Evolutionary conservation across 2,329 filamentous ascomycete species (phyloP), one percentile per base, ranked within the genome.

Genomic region (Penicillium freii): DNA sequence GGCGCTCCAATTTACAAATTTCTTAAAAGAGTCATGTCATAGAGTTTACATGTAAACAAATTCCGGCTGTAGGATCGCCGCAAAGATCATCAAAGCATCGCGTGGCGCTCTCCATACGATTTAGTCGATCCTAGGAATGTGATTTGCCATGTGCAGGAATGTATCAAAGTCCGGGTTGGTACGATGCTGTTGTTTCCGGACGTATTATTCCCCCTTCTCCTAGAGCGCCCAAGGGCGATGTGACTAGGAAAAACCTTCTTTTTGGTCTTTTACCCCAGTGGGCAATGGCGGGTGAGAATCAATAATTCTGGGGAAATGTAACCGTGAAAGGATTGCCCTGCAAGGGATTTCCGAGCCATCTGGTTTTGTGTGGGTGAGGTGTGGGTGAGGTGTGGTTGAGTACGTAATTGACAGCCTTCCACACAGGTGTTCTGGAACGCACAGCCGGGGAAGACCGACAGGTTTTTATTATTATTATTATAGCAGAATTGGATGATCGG

Each of bases 21-120:
- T 21, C 15, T 33, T 33, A 6, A 6, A 47, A 25, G 44, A 34
- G 21, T 34, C 29, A n/a, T 27, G 13, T 2, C n/a, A 27, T 17
- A 23, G 6, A 43, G 40, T 17, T 17, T 17, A 34, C 38, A 51
- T 19, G 38, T 45, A 27, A 27, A 33, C 39, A 27, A 25, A 33
- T 34, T 25, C 13, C 13, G 36, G 17, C 5, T 29, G 17, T 15
- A 5, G 23, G 34, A 40, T 54, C 31, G 34, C 42, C 33, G 49
- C 31, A 53, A 40, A 42, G 55, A 59, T 62, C 55, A 47, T 27
- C 62, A 23, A 42, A 51, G 58, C 40, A 38, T 60, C 62, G 64
- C 64, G 62, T 66, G 64, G 64, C 57, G 51, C 42, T 45, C 51
- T 11, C 44, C 43, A 57, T 56, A n/a, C 49, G 57, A 62, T 62